Percentiles rank a stretch among this genome's conserved stretches.
Conservation (phyloP, 2,329 filamentous ascomycete genomes). For the Ophiosphaerella herpotricha region DNA sequence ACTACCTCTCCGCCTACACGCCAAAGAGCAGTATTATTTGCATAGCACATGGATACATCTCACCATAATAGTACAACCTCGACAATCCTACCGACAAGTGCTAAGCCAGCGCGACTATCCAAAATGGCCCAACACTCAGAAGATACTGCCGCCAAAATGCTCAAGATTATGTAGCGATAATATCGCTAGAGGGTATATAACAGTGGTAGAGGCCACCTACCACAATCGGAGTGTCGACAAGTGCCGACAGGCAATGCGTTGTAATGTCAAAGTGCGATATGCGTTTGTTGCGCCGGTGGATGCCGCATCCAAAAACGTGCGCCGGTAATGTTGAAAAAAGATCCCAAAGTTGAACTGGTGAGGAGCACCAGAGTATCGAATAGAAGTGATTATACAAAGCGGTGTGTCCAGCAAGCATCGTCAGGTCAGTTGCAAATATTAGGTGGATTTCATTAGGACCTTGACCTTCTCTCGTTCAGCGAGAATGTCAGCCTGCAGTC, state of each 20-base stretch:
- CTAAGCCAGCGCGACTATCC: constrained; percentile 13
- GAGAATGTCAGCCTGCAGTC: constrained; percentile 69
- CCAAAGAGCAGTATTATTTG: constrained; percentile 3
- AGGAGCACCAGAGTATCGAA: constrained; percentile 4
- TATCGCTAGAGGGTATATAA: constrained; percentile 24
- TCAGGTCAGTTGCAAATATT: constrained; percentile 10
- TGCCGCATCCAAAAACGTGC: constrained; percentile 13
- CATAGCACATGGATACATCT: constrained; percentile 30
- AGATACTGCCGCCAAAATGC: not conserved
- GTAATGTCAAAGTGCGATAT: constrained; percentile 17
- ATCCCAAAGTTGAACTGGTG: constrained; percentile 8
- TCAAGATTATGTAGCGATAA: constrained; percentile 10
- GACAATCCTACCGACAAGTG: constrained; percentile 11
- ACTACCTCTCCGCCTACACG: constrained; percentile 2
- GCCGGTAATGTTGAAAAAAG: constrained; percentile 10
- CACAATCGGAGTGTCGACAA: constrained; percentile 14
- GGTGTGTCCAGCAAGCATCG: constrained; percentile 20
- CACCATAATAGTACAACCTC: constrained; percentile 31
- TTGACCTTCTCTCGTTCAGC: constrained; percentile 66
- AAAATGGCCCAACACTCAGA: constrained; percentile 14
- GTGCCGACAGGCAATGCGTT: constrained; percentile 14
- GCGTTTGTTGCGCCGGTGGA: constrained; percentile 25
- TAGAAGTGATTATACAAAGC: constrained; percentile 16
- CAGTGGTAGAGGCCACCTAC: constrained; percentile 4
- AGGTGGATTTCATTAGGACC: constrained; percentile 48